Percentiles rank a stretch among this genome's conserved stretches.
Evolutionary conservation across 805 yeast genomes (phyloP).

Genomic region (Yueomyces sinensis): DNA sequence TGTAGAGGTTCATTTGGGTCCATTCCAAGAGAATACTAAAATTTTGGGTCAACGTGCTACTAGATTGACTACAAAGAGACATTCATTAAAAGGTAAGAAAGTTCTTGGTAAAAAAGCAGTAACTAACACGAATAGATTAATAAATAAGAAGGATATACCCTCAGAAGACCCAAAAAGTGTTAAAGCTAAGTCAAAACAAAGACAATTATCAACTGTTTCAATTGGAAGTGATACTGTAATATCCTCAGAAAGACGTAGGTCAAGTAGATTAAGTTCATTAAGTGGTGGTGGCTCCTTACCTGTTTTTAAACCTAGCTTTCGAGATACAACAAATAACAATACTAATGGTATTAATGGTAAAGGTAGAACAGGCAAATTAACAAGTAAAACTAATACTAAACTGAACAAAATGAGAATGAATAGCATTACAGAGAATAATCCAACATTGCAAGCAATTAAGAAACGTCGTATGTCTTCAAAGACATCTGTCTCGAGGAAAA

Average conservation of each 20-base stretch:
- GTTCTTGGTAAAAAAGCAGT: too few species aligned
- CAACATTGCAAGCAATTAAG: slow-evolving; percentile 18
- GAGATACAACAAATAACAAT: slow-evolving; percentile 3
- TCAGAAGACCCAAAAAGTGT: too few species aligned
- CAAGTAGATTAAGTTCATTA: slow-evolving; percentile 30
- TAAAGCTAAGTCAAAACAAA: not conserved
- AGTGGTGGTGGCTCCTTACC: slow-evolving; percentile 23
- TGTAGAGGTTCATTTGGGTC: not conserved
- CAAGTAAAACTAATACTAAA: slow-evolving; percentile 10
- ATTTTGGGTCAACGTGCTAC: not conserved
- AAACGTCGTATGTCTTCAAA: slow-evolving; percentile 18
- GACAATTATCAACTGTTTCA: not conserved
- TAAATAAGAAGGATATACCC: too few species aligned
- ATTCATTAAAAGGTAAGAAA: too few species aligned
- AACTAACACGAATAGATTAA: too few species aligned
- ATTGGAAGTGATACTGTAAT: not conserved
- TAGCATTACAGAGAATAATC: slow-evolving; percentile 15
- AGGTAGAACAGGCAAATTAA: slow-evolving; percentile 11
- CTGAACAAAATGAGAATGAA: slow-evolving; percentile 11
- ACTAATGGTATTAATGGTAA: not conserved
- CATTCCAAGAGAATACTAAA: not conserved
- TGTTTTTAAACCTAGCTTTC: slow-evolving; percentile 16
- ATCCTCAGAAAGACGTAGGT: slow-evolving; percentile 7
- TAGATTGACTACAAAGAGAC: too few species aligned
- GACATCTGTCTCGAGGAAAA: slow-evolving; percentile 13